Conservation (phyloP, 768 basidiomycete species). For the Lepiota venenata region DNA sequence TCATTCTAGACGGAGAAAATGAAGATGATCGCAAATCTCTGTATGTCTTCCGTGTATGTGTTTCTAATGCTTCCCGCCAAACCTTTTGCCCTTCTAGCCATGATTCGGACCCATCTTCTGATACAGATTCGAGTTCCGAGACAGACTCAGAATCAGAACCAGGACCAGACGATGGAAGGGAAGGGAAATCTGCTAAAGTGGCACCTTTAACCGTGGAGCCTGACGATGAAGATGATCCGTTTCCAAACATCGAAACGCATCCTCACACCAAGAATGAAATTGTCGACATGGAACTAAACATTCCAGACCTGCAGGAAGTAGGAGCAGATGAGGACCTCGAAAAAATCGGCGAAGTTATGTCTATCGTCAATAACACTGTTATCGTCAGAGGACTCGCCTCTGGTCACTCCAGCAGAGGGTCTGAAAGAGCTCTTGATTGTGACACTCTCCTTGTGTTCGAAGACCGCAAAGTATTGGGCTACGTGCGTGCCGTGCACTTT, state of each 20-base stretch:
- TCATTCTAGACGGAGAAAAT: conserved; percentile 35
- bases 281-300: conserved; percentile 48
- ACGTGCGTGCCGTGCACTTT: conserved; percentile 49
- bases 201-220: conserved; percentile 26
- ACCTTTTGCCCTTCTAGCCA: conserved; percentile 14
- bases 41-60: conserved; percentile 9
- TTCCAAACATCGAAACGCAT: conserved; percentile 35
- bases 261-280: conserved; percentile 73
- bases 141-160: conserved; percentile 37
- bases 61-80: conserved; percentile 6
- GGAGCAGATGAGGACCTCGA: conserved; percentile 64
- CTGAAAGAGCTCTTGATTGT: conserved; percentile 72
- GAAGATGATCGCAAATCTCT: conserved; percentile 18
- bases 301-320: conserved; percentile 65
- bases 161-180: conserved; percentile 17
- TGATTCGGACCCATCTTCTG: conserved; percentile 32
- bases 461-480: conserved; percentile 86
- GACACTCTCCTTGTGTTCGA: conserved; percentile 90
- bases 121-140: conserved; percentile 37
- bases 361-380: conserved; percentile 66
- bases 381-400: conserved; percentile 65
- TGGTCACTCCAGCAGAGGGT: conserved; percentile 38
- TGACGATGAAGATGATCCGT: conserved; percentile 57
- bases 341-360: conserved; percentile 75
- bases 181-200: conserved; percentile 12